Evolutionary conservation across 495 filamentous ascomycete species (phyloP), one percentile per base, ranked within the genome.

Genomic region (Pseudomonodictys pantanalensis): DNA sequence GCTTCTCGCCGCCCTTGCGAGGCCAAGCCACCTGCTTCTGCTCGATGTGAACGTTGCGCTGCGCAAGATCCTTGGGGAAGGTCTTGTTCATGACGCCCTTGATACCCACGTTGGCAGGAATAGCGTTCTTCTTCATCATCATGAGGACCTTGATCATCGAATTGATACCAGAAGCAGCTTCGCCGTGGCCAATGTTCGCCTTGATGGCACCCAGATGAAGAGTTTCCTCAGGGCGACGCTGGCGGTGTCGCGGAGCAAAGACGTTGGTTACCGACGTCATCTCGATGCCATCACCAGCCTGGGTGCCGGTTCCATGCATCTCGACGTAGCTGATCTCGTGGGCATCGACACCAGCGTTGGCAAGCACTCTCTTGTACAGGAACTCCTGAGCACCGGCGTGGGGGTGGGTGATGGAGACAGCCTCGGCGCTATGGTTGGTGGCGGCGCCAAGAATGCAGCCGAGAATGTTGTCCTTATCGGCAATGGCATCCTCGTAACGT

Each of bases 41-140:
- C 3, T 83, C 81, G 68, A 86, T 84, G 68, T 92, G 84, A 29
- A 92, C 87, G 55, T 90, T 89, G 24, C 90, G 85, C 54, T 91
- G 80, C 0, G 74, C 73, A 1, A 92, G 73, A 68, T 92, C 87
- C 24, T 81, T 83, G 0, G 90, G 89, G 76, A 92, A 93, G 30
- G 81, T 86, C 75, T 87, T 81, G 79, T 95, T 83, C 78, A 93
- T 81, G 72, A 82, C 82, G 8, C 78, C 82, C 75, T 95, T 93
- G 77, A 92, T 92, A n/a, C 90, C 90, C 55, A 88, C 85, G 60
- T 93, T 90, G 7, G 90, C 87, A 5, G 91, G 90, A 46, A 97
- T 95, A 30, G 77, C 78, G 66, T 86, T 88, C 68, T 92, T 87
- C 71, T 86, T 79, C 72, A 96, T 75, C 91, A 96, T 96, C 72